Evolutionary conservation across 2,329 filamentous ascomycete genomes (phyloP), one percentile per base, ranked within the genome.

Genomic region (Diplocarpon mali): DNA sequence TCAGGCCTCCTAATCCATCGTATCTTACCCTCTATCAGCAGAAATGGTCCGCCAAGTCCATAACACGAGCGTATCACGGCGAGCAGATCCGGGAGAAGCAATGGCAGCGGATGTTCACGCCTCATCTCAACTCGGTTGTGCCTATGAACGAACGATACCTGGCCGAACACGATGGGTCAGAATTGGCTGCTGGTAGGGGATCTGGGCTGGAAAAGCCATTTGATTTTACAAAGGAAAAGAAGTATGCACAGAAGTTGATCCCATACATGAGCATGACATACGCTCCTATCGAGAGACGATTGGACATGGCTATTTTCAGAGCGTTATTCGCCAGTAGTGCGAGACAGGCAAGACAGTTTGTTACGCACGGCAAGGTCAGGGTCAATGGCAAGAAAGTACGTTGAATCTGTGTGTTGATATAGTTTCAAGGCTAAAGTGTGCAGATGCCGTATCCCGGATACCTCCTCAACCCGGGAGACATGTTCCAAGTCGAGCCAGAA

Each of bases 231-330:
- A 61, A 62, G n/a, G 60, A 63, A 35, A 39, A 56, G 32, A 70
- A 60, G 89, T 81, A 24, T 88, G 38, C 38, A 27, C 50, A 32
- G 17, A 44, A 48, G 12, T 29, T 71, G 60, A 93, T 84, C 28
- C 92, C 92, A 7, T 96, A 94, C 62, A 93, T 94, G 82, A 81
- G 90, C 62, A 96, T 96, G 90, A 82, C 84, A 2, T 98, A 85
- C 68, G 86, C 86, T 47, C 92, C 92, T 5, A 70, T 93, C 60
- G 92, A 98, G 68, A 75, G 92, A 63, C 77, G 92, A 58, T 67
- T 98, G 49, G 92, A 98, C 62, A 88, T 88, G n/a, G 89, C 92
- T 56, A 80, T 98, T 50, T 96, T 93, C 71, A 75, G 92, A 40
- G 83, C 92, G 31, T 67, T 98, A 64, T 98, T 98, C 65, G 89